Base-by-base conservation (phyloP, 345 rosid species). In the Isatis tinctoria region DNA sequence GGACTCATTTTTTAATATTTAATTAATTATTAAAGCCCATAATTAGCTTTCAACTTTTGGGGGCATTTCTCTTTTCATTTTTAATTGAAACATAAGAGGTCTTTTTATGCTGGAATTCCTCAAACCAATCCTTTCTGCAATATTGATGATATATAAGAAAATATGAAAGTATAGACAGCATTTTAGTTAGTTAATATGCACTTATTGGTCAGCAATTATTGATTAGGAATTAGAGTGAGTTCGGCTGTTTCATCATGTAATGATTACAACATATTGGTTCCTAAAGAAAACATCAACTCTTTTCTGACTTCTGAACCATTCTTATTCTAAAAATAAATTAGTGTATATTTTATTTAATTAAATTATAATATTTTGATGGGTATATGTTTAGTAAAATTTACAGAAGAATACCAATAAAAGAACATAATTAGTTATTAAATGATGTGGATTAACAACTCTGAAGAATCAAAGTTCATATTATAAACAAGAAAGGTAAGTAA, bases 81-180 rank as follows among this genome's bases (percentile, higher is more conserved):
- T 43, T 4, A 66, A 57, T 43, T 26, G 11, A 61, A 54, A 74
- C 14, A n/a, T 24, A 67, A 14, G 37, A 67, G 32, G 47, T 30
- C 57, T 75, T 73, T 74, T 39, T 27, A 39, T 14, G 78, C 62
- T 74, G 73, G 78, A 74, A 74, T 60, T 49, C 68, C 54, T 74
- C 73, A 28, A 60, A 60, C 62, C 45, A 74, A 67, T 39, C 45
- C 67, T 74, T 74, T 74, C 28, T 8, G 26, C 53, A 44, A 12
- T 48, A 74, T 48, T 37, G 48, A 22, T 22, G n/a, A 44, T 47
- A 39, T 40, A 13, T 18, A 0, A 58, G 33, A 74, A 14, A 37
- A 4, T 45, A 37, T 16, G 40, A 66, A 74, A 36, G 43, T 45
- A 47, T 45, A 39, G 43, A 47, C 60, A 66, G 41, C 72, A 74